These are phyloP conservation scores for Epithemia pelagica DNA, from an alignment of 108 stramenopile genomes.

Conservation along the genomic window DNA sequence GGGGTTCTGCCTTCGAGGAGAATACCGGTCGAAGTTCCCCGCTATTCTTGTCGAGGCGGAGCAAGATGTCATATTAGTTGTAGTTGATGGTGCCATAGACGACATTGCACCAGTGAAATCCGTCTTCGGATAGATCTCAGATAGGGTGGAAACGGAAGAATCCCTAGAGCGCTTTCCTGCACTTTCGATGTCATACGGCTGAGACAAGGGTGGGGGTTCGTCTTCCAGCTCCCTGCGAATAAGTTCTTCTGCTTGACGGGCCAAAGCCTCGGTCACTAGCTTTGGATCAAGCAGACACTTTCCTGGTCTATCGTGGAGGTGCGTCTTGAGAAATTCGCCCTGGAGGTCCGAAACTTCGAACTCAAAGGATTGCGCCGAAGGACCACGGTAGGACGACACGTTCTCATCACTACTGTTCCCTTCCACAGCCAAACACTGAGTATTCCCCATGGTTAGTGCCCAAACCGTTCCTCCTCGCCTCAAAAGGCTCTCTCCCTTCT, in stretches of 20 bases:
- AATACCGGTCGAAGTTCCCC: slow-evolving; percentile 1
- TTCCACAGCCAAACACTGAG: not conserved
- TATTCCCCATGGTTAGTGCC: not conserved
- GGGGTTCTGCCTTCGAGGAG: not conserved
- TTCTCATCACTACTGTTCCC: not conserved
- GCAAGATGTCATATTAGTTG: slow-evolving; percentile 6
- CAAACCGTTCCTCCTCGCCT: not conserved
- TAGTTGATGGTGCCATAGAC: slow-evolving; percentile 7
- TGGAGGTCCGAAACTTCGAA: not conserved
- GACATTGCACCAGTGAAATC: not conserved
- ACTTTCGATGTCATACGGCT: not conserved
- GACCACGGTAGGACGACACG: not conserved
- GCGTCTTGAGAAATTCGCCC: not conserved
- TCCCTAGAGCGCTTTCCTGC: not conserved
- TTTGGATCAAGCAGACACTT: slow-evolving; percentile 1
- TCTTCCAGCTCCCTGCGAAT: not conserved
- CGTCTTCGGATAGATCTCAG: not conserved
- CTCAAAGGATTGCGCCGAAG: not conserved
- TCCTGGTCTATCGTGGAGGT: slow-evolving; percentile 1
- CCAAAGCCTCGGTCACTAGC: not conserved
- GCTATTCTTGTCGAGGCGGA: slow-evolving; percentile 2
- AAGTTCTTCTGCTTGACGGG: not conserved
- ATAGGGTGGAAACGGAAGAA: not conserved
- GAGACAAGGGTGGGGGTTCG: not conserved
- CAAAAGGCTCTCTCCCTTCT: not conserved